Evolutionary conservation across 2,329 filamentous ascomycete genomes (phyloP).

Genomic region (Cercospora sesami): DNA sequence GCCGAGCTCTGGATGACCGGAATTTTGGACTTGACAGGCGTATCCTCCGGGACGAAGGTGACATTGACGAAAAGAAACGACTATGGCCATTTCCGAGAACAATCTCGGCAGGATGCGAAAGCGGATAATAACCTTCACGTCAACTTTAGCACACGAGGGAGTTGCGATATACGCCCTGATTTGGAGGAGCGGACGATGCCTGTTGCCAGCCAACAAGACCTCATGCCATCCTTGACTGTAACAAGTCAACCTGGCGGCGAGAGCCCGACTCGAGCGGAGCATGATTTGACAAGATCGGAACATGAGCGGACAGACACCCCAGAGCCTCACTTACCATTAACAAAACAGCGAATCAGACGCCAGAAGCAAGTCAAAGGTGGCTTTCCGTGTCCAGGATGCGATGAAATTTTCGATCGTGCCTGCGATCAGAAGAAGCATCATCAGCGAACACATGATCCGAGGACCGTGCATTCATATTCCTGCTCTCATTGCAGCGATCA

Average conservation of each 20-base stretch:
- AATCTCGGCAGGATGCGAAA: not conserved
- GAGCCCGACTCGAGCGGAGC: too few species aligned
- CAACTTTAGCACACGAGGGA: not conserved
- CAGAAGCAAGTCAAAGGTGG: conserved; percentile 4
- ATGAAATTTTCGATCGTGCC: conserved; percentile 10
- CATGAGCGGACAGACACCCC: too few species aligned
- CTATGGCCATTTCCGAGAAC: not conserved
- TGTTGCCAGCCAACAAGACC: too few species aligned
- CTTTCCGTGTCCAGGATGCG: conserved; percentile 14
- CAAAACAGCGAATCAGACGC: not conserved
- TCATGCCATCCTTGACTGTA: too few species aligned
- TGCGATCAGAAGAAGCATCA: conserved; percentile 21
- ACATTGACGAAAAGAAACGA: not conserved
- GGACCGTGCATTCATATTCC: not conserved
- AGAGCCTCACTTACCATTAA: too few species aligned
- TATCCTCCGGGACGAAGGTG: not conserved
- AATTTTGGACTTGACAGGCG: not conserved
- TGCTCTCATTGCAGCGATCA: conserved; percentile 6
- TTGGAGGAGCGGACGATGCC: too few species aligned
- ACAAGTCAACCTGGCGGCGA: too few species aligned
- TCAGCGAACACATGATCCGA: conserved; percentile 4
- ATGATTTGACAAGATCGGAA: too few species aligned
- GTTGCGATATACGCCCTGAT: not conserved
- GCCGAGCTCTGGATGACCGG: not conserved
- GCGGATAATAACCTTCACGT: not conserved